These are phyloP conservation scores for Camelina hispida DNA, from an alignment of 345 rosid genomes.

Conservation along the genomic window DNA sequence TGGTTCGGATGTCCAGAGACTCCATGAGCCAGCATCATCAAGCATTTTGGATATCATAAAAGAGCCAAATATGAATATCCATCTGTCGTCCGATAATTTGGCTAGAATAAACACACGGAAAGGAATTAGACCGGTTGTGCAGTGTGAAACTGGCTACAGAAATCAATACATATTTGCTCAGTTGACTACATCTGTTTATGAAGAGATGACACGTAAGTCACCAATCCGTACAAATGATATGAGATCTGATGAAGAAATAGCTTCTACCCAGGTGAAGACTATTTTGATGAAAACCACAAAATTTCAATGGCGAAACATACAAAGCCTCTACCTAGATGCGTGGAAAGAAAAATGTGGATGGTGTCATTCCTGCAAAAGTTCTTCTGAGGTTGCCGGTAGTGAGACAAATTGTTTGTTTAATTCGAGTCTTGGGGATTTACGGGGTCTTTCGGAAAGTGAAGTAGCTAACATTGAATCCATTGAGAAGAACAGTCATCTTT, in stretches of 20 bases:
- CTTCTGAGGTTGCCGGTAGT: slow-evolving; percentile 50
- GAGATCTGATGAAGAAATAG: slow-evolving; percentile 72
- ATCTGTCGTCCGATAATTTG: slow-evolving; percentile 38
- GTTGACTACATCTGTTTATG: slow-evolving; percentile 66
- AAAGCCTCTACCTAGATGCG: slow-evolving; percentile 46
- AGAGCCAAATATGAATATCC: slow-evolving; percentile 43
- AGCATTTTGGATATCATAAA: slow-evolving; percentile 47
- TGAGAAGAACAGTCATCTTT: slow-evolving; percentile 58
- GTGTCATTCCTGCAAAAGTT: slow-evolving; percentile 80
- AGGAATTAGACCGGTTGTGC: slow-evolving; percentile 43
- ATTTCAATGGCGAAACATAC: slow-evolving; percentile 66
- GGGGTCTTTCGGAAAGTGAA: slow-evolving; percentile 53
- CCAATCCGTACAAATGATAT: slow-evolving; percentile 49
- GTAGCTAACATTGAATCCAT: slow-evolving; percentile 48
- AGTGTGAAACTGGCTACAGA: slow-evolving; percentile 54
- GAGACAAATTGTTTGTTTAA: slow-evolving; percentile 70
- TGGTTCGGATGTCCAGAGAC: slow-evolving; percentile 50
- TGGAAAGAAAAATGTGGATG: slow-evolving; percentile 93
- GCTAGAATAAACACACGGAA: slow-evolving; percentile 44
- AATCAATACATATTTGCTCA: slow-evolving; percentile 79
- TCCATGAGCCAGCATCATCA: slow-evolving; percentile 50
- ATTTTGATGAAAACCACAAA: slow-evolving; percentile 67
- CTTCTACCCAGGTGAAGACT: slow-evolving; percentile 70
- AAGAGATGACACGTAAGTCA: slow-evolving; percentile 64
- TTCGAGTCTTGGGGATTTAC: slow-evolving; percentile 53